Conservation (phyloP, 1,284 basidiomycete species). For the Pseudomicrostroma phylloplanum region DNA sequence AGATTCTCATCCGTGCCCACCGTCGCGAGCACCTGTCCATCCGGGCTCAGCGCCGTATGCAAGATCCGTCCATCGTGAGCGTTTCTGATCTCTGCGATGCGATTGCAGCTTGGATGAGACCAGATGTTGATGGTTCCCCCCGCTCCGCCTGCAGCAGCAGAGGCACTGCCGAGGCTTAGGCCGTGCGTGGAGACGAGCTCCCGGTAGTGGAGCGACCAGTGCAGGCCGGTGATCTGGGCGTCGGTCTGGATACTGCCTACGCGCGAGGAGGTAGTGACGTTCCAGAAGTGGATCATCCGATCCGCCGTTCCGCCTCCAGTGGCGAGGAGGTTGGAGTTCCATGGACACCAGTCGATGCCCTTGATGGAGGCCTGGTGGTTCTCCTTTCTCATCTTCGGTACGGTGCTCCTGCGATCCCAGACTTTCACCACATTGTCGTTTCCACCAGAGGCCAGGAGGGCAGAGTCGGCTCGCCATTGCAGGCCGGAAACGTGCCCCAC, state of each 20-base stretch:
- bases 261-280: conserved; percentile 44
- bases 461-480: conserved; percentile 53
- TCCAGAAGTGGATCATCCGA: conserved; percentile 86
- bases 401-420: conserved; percentile 79
- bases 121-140: conserved; percentile 40
- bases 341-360: conserved; percentile 95
- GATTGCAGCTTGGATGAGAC: conserved; percentile 42
- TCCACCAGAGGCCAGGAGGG: conserved; percentile 84
- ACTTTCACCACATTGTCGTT: conserved; percentile 93
- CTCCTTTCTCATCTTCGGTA: conserved; percentile 87
- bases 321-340: conserved; percentile 85
- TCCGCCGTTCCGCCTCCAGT: conserved; percentile 92
- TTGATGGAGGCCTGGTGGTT: conserved; percentile 52
- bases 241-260: conserved; percentile 42
- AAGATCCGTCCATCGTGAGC: conserved; percentile 44
- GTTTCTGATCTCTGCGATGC: conserved; percentile 38
- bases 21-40: conserved; percentile 46
- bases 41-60: conserved; percentile 40
- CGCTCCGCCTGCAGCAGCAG: conserved; percentile 40
- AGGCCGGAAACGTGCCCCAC: conserved; percentile 44
- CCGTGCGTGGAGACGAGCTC: conserved; percentile 91
- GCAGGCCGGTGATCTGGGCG: conserved; percentile 84
- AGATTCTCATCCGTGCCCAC: conserved; percentile 48
- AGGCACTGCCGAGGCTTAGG: conserved; percentile 18
- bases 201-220: conserved; percentile 81